A percentile compares a stretch with the other conserved stretches of the same genome.
Conservation (phyloP, 805 yeast species). For the Groenewaldozyma tartarivorans region DNA sequence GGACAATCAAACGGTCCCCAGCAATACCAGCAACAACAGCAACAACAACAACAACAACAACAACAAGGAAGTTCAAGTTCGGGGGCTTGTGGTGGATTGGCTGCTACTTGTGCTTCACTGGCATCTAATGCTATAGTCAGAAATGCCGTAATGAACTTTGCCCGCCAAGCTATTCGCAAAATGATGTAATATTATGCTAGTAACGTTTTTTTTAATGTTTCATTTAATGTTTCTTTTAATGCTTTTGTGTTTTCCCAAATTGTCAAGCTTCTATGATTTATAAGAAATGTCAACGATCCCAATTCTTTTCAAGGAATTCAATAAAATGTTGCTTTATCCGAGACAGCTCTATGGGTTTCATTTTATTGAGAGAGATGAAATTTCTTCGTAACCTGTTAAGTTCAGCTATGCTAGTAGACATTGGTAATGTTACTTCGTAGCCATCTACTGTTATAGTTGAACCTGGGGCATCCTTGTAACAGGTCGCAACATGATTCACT, state of each 20-base stretch:
- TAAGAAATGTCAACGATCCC: too few relatives aligned
- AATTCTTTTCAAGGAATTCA: conserved; percentile 49
- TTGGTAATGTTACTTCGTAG: conserved; percentile 54
- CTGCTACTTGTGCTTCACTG: too few relatives aligned
- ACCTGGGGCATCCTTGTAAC: conserved; percentile 42
- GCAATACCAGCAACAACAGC: conserved; percentile 16
- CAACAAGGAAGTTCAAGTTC: too few relatives aligned
- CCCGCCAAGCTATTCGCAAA: too few relatives aligned
- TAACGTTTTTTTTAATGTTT: not conserved
- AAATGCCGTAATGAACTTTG: too few relatives aligned
- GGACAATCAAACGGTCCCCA: not conserved
- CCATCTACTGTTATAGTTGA: conserved; percentile 28
- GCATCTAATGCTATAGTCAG: too few relatives aligned
- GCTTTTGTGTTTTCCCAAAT: not conserved
- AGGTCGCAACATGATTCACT: conserved; percentile 50
- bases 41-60: conserved; percentile 20
- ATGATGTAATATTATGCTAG: too few relatives aligned
- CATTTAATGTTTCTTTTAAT: not conserved
- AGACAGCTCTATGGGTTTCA: conserved; percentile 61
- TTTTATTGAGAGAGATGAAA: conserved; percentile 69
- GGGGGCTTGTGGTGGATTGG: too few relatives aligned
- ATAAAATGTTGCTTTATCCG: conserved; percentile 66
- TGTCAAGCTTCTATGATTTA: not conserved
- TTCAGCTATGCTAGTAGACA: conserved; percentile 58
- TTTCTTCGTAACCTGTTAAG: conserved; percentile 77